Base-by-base conservation (phyloP, 2,329 filamentous ascomycete genomes). In the Monosporascus sp. region DNA sequence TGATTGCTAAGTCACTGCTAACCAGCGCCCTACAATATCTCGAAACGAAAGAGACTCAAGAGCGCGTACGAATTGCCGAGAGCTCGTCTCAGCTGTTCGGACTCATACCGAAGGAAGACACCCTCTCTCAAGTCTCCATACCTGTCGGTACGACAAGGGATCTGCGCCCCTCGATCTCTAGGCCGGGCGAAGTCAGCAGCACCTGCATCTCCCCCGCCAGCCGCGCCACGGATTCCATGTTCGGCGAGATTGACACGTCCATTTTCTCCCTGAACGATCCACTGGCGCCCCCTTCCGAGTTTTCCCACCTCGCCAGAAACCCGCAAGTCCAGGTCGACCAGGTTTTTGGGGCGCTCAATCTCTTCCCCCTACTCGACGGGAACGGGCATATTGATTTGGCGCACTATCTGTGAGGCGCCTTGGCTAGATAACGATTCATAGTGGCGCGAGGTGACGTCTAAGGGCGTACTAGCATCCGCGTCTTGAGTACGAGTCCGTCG, bases 301-400 rank as follows among this genome's bases (percentile, higher is more conserved):
- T 70, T 3, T 70, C 69, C 2, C 68, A 72, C 8, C 70, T 76
- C 64, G 68, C 67, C 49, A 69, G 65, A 2, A 67, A 67, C 5
- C 62, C 72, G 19, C 71, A 72, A 0, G 64, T 63, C 11, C 76
- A 75, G 5, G 67, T 65, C 4, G 77, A 79, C 50, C 70, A 74
- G 26, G 58, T 73, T 53, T 63, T 79, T 62, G 62, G 76, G 55
- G 57, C 71, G 1, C 52, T 81, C 22, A 81, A 81, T 50, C 52
- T 81, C 16, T 82, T 82, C 58, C 74, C 78, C 1, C 55, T 81
- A 47, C 62, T 81, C 37, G 78, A 81, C 38, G 73, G 73, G 0
- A 76, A 77, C 1, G 79, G 79, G 0, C 78, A 79, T 7, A 81
- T 82, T 51, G 78, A 81, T 60, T 64, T 81, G 41, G 77, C 69